Evolutionary conservation across 2,329 filamentous ascomycete species (phyloP), one percentile per base, ranked within the genome.

Genomic region (Talaromyces rugulosus): DNA sequence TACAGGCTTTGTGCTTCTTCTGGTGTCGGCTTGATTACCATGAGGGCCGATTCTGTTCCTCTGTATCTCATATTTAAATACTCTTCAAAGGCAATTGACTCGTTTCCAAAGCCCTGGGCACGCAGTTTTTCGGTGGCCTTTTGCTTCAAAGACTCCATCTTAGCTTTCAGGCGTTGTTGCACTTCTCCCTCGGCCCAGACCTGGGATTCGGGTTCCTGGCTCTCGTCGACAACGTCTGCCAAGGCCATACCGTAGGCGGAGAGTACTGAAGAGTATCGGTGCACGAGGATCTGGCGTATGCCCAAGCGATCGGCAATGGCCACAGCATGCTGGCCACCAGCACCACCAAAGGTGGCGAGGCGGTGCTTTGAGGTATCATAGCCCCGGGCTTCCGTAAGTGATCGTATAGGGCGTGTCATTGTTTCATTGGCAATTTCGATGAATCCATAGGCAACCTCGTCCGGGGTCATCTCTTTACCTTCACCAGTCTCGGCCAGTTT

Each of bases 21-120:
- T 42, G 82, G 77, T 2, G 76, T 83, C 0, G 92, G 91, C 74
- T 89, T 91, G 66, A 95, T 78, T 55, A 96, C 86, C 92, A 96
- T 97, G 50, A 96, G 82, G 0, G 92, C 91, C 7, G 92, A 96
- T 72, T 96, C 92, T 0, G 92, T 96, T 11, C 92, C 92, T 40
- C 91, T 86, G 70, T 96, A 96, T 62, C 93, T 83, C 88, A 97
- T 92, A 72, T 97, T 96, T 61, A 98, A 85, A 70, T 96, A 97
- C 72, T 96, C 90, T 72, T 96, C 92, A 70, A 94, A 96, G 0
- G 87, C 83, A 28, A 96, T 90, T 34, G 91, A 86, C 5, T 84
- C 78, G 51, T 90, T 85, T 1, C 83, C 80, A 70, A 97, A 96
- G 0, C 92, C 93, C 75, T 97, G 93, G 2, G 89, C 88, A 27